Evolutionary conservation across 1,139 yeast genomes (phyloP), one percentile per base, ranked within the genome.

Genomic region (Citeromyces hawaiiensis): DNA sequence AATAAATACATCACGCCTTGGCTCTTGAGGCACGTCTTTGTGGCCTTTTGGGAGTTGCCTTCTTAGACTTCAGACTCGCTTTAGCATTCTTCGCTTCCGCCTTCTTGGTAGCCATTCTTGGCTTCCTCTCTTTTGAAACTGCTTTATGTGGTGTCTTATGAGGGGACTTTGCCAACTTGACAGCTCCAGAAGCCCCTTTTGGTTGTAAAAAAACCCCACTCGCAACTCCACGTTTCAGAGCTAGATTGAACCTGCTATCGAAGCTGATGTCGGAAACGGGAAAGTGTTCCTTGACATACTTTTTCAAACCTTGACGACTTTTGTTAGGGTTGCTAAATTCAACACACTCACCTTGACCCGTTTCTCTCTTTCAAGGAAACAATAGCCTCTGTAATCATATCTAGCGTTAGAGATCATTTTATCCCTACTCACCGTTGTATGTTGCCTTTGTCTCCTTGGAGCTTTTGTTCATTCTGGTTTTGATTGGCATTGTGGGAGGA

Each of bases 131-230:
- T 27, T 45, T 49, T 19, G 49, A 45, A 15, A 53, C 53, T 40
- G 56, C 56, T 47, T 60, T 59, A 38, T 55, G 63, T 3, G 27
- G 27, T 40, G 56, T 56, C 47, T 60, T 59, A 38, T 55, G 63
- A 5, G 27, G 27, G 51, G 61, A 59, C 66, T 73, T 74, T 53
- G 65, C 68, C 48, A 76, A 60, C 60, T 79, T 79, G 48, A 79
- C 76, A 25, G 86, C 81, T 36, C 87, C 87, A 23, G 83, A 74
- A 15, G 86, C 76, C 44, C 95, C 96, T 66, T 85, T 86, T 56
- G 95, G 95, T 62, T 83, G 95, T 38, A 72, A 60, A 52, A 87
- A 82, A 42, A 76, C 83, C 40, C 86, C 94, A 21, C 73, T 59
- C 43, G 72, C 78, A 46, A 86, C 93, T 45, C 94, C 94, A 57